Base-by-base conservation (phyloP, 768 basidiomycete species). In the Symmetrospora coprosmae region DNA sequence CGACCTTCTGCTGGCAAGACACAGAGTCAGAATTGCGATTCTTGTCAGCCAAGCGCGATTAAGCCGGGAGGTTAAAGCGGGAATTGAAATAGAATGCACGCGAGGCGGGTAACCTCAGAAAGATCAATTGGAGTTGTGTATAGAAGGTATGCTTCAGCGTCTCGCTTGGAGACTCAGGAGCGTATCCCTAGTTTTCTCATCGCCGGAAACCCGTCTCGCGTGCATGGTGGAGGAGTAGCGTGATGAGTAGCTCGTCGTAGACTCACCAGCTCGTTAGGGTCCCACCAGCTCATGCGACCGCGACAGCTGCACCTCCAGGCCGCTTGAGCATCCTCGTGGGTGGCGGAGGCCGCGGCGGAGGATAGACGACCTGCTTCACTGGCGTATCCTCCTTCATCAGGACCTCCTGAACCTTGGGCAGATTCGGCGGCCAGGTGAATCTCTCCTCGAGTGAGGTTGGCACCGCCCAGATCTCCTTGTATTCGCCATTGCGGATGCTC, bases 401-500 rank as follows among this genome's bases (percentile, higher is more conserved):
- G n/a, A n/a, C n/a, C 34, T 58, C 55, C 37, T 58, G 27, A 8
- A 58, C 25, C 55, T 27, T 58, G 9, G 25, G 13, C 9, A 13
- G 9, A 21, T n/a, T 23, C 19, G 28, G 21, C n/a, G 55, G 55
- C 55, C 55, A 58, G 23, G 21, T 7, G 31, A 45, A 58, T 25
- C 37, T 43, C 16, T 19, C 31, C 31, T 58, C 55, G 16, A 58
- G 55, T 16, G 30, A 21, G 9, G 46, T 11, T 14, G 55, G 55
- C 2, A 58, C 41, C 14, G 19, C 43, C 55, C 55, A 58, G 6
- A 46, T 17, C 33, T 58, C 55, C 17, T 46, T 58, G 37, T 58
- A 58, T 17, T 60, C 38, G 9, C 65, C 65, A 34, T 46, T 40
- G 41, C 76, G 77, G 21, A 78, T 73, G 1, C 79, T 81, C 3